Conservation (phyloP, 1,284 basidiomycete genomes). For the Fomes fomentarius region DNA sequence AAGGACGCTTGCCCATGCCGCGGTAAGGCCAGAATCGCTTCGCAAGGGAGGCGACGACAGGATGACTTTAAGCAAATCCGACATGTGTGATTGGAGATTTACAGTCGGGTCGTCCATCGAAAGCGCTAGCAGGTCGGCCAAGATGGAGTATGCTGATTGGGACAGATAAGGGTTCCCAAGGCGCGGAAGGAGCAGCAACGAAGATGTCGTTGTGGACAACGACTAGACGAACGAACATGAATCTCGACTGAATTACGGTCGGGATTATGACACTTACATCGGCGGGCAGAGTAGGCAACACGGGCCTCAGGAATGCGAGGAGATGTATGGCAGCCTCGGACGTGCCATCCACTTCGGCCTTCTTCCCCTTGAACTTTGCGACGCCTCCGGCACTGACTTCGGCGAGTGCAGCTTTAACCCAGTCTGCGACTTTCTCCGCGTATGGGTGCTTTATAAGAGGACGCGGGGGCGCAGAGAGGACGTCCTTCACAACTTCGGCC, state of each 20-base stretch:
- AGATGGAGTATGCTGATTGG: slow-evolving; percentile 78
- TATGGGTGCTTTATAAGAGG: slow-evolving; percentile 87
- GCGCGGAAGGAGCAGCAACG: slow-evolving; percentile 79
- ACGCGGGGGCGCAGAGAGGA: slow-evolving; percentile 75
- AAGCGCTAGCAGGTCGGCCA: slow-evolving; percentile 73
- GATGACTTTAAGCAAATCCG: slow-evolving; percentile 74
- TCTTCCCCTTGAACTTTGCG: slow-evolving; percentile 65
- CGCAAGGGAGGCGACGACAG: slow-evolving; percentile 76
- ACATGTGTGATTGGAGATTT: slow-evolving; percentile 57
- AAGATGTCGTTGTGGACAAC: slow-evolving; percentile 67
- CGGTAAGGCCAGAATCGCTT: slow-evolving; percentile 59
- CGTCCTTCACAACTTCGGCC: slow-evolving; percentile 81
- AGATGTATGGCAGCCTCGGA: slow-evolving; percentile 83
- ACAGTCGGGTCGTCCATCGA: slow-evolving; percentile 51
- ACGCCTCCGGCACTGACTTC: slow-evolving; percentile 68
- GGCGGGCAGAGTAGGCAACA: slow-evolving; percentile 66
- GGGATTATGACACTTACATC: slow-evolving; percentile 49
- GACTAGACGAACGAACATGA: slow-evolving; percentile 48
- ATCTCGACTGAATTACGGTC: slow-evolving; percentile 10
- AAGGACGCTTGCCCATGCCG: slow-evolving; percentile 77
- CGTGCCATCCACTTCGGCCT: slow-evolving; percentile 60
- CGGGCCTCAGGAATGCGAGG: slow-evolving; percentile 72
- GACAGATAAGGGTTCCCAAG: slow-evolving; percentile 86
- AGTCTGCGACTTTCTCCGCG: slow-evolving; percentile 77
- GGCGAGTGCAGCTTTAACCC: slow-evolving; percentile 71